phyloP scores from a whole-genome alignment of 139 green algal genomes.

The Tetradesmus obliquus region DNA sequence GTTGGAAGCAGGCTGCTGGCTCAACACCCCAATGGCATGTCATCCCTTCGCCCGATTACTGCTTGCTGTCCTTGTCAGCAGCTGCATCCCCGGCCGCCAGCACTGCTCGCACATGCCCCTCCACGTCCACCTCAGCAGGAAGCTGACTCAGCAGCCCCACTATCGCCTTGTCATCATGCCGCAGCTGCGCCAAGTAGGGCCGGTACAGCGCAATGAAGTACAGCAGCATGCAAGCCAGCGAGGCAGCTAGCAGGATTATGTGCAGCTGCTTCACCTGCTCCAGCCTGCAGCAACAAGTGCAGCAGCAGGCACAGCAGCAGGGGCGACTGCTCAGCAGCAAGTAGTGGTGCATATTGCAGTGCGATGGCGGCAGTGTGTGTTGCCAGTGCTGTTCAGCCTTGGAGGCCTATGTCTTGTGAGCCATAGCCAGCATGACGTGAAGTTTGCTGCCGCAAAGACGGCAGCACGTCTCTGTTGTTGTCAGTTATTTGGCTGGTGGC shows the following conservation, averaged over 20 bases:
- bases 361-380: too few relatives aligned
- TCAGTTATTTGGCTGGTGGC: neutral
- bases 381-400: too few relatives aligned
- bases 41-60: too few relatives aligned
- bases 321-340: neutral
- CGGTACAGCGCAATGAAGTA: neutral
- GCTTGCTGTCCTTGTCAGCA: too few relatives aligned
- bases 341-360: too few relatives aligned
- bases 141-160: constrained; percentile 54
- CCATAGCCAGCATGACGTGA: too few relatives aligned
- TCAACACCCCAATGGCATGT: too few relatives aligned
- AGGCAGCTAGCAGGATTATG: constrained; percentile 38
- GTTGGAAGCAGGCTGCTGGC: too few relatives aligned
- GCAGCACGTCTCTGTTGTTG: neutral
- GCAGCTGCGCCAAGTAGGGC: constrained; percentile 24
- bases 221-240: neutral
- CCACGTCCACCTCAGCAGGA: constrained; percentile 52
- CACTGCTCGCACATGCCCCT: constrained; percentile 34
- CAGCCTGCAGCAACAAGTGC: neutral
- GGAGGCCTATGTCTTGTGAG: too few relatives aligned
- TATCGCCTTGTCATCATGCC: constrained; percentile 42
- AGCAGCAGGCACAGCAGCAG: too few relatives aligned
- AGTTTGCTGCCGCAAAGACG: too few relatives aligned
- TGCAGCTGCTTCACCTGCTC: constrained; percentile 33
- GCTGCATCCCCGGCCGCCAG: neutral